Conservation (phyloP, 352 stramenopile species). For the Pythium biforme region DNA sequence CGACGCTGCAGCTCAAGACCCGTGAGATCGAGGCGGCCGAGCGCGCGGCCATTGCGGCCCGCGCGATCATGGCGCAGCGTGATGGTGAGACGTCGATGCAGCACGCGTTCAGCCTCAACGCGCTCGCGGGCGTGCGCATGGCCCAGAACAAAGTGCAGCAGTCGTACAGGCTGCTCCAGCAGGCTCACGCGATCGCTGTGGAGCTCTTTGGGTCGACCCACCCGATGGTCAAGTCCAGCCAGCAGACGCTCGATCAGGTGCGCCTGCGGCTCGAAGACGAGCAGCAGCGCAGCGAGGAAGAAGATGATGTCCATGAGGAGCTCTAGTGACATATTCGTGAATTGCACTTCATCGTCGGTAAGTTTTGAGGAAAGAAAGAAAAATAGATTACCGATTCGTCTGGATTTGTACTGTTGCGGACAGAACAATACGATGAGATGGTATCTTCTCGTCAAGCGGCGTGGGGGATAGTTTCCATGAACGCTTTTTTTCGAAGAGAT, state of each 20-base stretch:
- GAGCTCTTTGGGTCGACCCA: constrained; percentile 58
- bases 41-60: constrained; percentile 42
- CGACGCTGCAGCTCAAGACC: constrained; percentile 28
- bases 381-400: constrained; percentile 7
- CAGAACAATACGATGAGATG: constrained; percentile 18
- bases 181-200: constrained; percentile 71
- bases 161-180: constrained; percentile 56
- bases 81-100: constrained; percentile 64
- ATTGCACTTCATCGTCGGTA: not conserved
- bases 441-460: constrained; percentile 12
- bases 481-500: constrained; percentile 7
- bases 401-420: constrained; percentile 5
- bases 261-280: constrained; percentile 51
- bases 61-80: constrained; percentile 54
- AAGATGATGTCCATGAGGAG: constrained; percentile 17
- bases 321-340: constrained; percentile 22
- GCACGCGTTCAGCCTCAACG: constrained; percentile 82
- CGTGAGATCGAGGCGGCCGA: constrained; percentile 29
- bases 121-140: constrained; percentile 77
- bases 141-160: constrained; percentile 54
- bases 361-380: not conserved
- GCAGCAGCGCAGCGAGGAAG: no score
- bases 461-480: constrained; percentile 9
- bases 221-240: constrained; percentile 59
- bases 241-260: constrained; percentile 63